These are phyloP conservation scores for Ilyonectria destructans DNA, from an alignment of 2,329 filamentous ascomycete species.

Conservation along the genomic window DNA sequence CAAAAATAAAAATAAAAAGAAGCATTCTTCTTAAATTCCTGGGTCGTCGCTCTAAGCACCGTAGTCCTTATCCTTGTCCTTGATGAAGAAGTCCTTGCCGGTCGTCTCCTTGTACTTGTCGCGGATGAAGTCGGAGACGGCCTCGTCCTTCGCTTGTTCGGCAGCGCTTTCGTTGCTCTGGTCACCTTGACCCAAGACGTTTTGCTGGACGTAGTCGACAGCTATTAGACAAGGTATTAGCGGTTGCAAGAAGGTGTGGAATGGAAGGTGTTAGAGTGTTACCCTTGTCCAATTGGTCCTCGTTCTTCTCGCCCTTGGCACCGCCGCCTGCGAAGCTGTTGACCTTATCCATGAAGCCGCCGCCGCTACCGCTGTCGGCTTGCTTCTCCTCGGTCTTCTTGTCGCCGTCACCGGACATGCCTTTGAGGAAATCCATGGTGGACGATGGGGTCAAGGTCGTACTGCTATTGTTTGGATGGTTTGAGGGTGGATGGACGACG, in stretches of 20 bases:
- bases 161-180: conserved; percentile 82
- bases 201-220: conserved; percentile 84
- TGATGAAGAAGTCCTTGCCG: conserved; percentile 79
- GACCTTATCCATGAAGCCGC: conserved; percentile 79
- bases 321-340: conserved; percentile 83
- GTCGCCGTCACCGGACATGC: conserved; percentile 59
- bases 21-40: too few species aligned
- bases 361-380: conserved; percentile 57
- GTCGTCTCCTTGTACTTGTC: conserved; percentile 78
- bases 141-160: conserved; percentile 89
- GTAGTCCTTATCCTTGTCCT: conserved; percentile 74
- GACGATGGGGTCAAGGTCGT: neutral
- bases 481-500: conserved; percentile 56
- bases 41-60: conserved; percentile 35
- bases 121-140: conserved; percentile 82
- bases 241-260: neutral
- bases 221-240: conserved; percentile 61
- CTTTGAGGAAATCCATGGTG: conserved; percentile 72
- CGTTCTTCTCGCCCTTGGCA: conserved; percentile 83
- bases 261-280: neutral
- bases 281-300: conserved; percentile 89
- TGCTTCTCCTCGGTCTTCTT: conserved; percentile 48
- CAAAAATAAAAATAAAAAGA: too few species aligned
- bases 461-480: neutral
- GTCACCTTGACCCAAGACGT: conserved; percentile 78